A percentile compares a stretch with the other conserved stretches of the same genome.
Conservation (phyloP, 331 rosid species). For the Rhamnella rubrinervis region DNA sequence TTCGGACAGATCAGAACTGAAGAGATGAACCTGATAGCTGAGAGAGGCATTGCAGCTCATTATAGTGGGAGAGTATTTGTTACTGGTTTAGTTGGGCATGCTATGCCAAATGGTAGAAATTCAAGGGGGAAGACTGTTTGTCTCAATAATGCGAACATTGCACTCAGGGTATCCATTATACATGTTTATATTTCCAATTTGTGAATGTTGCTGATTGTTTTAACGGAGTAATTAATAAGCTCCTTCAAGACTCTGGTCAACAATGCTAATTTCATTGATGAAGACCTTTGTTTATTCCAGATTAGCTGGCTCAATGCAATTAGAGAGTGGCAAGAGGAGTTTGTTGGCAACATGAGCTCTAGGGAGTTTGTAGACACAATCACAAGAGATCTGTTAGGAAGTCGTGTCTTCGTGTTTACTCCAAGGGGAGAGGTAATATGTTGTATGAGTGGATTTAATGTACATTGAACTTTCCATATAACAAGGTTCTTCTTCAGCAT, state of each 20-base stretch:
- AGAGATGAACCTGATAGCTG: constrained; percentile 95
- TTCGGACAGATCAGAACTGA: constrained; percentile 87
- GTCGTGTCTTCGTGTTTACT: constrained; percentile 96
- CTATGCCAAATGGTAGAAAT: constrained; percentile 60
- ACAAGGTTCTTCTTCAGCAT: constrained; percentile 15
- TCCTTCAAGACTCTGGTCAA: constrained; percentile 18
- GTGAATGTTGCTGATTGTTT: constrained; percentile 20
- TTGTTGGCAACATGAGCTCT: constrained; percentile 99
- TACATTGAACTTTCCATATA: background rate
- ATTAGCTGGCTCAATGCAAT: constrained; percentile 99
- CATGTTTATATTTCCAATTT: constrained; percentile 14
- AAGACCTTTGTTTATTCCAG: constrained; percentile 52
- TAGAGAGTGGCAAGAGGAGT: constrained; percentile 99
- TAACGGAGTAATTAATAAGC: constrained; percentile 25
- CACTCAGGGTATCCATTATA: constrained; percentile 77
- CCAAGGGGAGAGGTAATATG: constrained; percentile 91
- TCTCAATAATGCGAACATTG: constrained; percentile 93
- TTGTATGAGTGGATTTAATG: constrained; percentile 8
- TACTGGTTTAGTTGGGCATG: constrained; percentile 67
- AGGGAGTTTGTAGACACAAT: constrained; percentile 96
- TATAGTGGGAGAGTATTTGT: constrained; percentile 80
- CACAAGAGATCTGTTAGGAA: constrained; percentile 92
- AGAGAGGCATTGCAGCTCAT: constrained; percentile 98
- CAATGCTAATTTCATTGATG: constrained; percentile 37
- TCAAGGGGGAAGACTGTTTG: constrained; percentile 81